Evolutionary conservation across 1,139 yeast genomes (phyloP), one percentile per base, ranked within the genome.

Genomic region (Candida pseudoviswanathii): DNA sequence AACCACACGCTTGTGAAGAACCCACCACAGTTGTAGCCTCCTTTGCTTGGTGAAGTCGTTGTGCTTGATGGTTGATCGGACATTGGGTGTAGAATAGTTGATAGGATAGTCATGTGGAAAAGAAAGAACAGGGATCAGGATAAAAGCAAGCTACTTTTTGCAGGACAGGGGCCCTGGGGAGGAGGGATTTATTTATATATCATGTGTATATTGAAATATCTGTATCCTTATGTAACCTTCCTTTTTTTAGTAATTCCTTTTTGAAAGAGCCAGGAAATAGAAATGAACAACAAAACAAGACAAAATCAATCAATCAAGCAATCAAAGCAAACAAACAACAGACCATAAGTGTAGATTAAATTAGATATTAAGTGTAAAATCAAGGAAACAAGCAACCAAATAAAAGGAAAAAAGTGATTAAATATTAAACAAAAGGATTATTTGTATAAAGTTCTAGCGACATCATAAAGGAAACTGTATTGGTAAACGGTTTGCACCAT

Each of bases 401-500:
- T 1, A 36, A 11, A 9, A 34, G 2, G 16, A 22, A 25, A 10
- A 10, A 37, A 37, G 11, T n/a, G 11, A n/a, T 24, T 10, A 37
- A 25, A 10, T 9, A 25, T 9, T n/a, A 37, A 37, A 36, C 4
- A 9, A 21, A 36, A n/a, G 40, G 5, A 37, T 37, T 37, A 37
- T 37, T 49, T 41, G 37, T 49, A 53, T 10, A 50, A 37, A 1
- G 34, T 16, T 41, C 30, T 54, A 22, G 55, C 56, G 37, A 47
- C 53, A 10, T 70, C 72, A 50, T 75, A 73, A 16, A 85, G 69
- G 60, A 81, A 86, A 34, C 64, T 61, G 57, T 70, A 82, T 62
- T 86, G 92, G 46, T 71, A 68, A 24, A 72, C 62, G 2, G 85
- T 83, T 65, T 86, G 91, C 2, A 86, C 89, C 89, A 85, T 83